These are phyloP conservation scores for Schizosaccharomyces osmophilus DNA, from an alignment of 805 yeast genomes.

Conservation along the genomic window DNA sequence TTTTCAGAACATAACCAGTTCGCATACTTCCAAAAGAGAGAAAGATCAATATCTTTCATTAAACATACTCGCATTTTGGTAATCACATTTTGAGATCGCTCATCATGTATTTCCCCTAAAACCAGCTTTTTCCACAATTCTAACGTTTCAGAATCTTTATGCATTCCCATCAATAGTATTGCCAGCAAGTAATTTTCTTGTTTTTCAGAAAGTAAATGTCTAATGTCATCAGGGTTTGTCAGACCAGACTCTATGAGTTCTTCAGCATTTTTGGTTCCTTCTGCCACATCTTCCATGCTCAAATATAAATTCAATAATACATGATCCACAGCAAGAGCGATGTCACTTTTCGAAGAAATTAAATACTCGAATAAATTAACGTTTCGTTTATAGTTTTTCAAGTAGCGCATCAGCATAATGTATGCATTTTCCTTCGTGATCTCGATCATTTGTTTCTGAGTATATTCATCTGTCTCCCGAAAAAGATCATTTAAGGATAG, in stretches of 20 bases:
- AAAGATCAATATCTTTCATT: conserved; percentile 8
- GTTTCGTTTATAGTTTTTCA: background rate
- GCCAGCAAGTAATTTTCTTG: background rate
- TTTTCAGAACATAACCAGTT: conserved; percentile 14
- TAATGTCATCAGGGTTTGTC: background rate
- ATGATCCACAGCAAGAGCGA: background rate
- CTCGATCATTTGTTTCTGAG: background rate
- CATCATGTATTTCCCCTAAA: conserved; percentile 11
- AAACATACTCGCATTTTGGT: conserved; percentile 11
- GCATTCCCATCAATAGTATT: background rate
- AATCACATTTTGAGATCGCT: conserved; percentile 10
- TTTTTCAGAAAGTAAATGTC: background rate
- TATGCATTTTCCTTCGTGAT: background rate
- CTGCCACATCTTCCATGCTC: background rate
- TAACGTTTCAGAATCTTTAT: conserved; percentile 9
- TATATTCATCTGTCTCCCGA: background rate
- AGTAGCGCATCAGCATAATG: background rate
- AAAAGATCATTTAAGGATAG: background rate
- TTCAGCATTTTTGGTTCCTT: background rate
- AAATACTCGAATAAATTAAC: background rate
- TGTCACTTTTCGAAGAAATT: background rate
- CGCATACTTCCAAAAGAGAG: conserved; percentile 17
- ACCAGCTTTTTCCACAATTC: conserved; percentile 11
- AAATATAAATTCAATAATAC: background rate
- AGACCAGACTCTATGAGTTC: background rate